Conservation (phyloP, 257 asterid genomes). For the Petunia secreta region DNA sequence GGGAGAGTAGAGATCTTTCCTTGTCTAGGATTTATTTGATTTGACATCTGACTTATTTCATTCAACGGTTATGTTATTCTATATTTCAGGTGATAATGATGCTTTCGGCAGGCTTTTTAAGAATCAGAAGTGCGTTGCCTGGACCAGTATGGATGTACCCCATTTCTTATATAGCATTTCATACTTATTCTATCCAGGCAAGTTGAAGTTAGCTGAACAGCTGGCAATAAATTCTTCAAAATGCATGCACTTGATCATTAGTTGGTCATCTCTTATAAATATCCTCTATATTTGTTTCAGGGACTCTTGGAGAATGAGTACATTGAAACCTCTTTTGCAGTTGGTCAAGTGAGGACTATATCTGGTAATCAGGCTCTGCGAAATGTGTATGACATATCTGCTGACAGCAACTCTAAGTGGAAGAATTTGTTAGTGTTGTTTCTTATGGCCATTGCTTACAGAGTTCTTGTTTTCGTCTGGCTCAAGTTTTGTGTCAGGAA, state of each 20-base stretch:
- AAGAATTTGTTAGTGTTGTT: slow-evolving; percentile 63
- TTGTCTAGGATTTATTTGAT: neutral
- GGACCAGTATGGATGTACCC: slow-evolving; percentile 93
- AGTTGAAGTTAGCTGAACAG: slow-evolving; percentile 28
- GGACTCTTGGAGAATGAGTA: slow-evolving; percentile 97
- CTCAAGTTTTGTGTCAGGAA: slow-evolving; percentile 63
- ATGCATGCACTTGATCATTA: neutral
- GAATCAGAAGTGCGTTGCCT: slow-evolving; percentile 84
- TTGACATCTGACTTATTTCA: neutral
- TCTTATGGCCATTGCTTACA: slow-evolving; percentile 77
- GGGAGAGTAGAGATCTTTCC: neutral
- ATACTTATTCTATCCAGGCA: slow-evolving; percentile 92
- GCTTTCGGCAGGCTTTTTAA: slow-evolving; percentile 92
- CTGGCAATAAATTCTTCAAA: neutral
- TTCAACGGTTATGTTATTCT: neutral
- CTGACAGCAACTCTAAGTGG: slow-evolving; percentile 75
- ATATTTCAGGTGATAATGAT: slow-evolving; percentile 78
- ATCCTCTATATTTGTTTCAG: slow-evolving; percentile 42
- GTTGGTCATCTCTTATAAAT: neutral
- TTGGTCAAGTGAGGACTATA: slow-evolving; percentile 85
- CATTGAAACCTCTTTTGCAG: slow-evolving; percentile 69
- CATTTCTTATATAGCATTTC: slow-evolving; percentile 80
- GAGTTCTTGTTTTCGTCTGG: slow-evolving; percentile 60
- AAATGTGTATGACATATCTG: slow-evolving; percentile 67
- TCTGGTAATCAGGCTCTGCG: slow-evolving; percentile 88